Conservation (phyloP, 2,329 filamentous ascomycete species). For the Celoporthe dispersa region DNA sequence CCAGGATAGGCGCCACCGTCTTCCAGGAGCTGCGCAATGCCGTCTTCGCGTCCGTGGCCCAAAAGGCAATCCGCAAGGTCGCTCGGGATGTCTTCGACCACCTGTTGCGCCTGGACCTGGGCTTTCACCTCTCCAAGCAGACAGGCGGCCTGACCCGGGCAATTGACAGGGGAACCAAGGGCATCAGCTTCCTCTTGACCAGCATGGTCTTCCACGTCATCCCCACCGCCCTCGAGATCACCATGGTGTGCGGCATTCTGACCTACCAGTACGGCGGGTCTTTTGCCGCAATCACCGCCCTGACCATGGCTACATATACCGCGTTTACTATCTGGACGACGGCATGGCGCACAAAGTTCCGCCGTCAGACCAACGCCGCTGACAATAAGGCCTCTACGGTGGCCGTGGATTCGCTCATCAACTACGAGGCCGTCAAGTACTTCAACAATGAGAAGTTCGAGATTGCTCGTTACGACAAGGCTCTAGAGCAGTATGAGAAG, state of each 20-base stretch:
- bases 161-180: slow-evolving; percentile 96
- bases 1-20: slow-evolving; percentile 83
- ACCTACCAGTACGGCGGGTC: slow-evolving; percentile 93
- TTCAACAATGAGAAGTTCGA: slow-evolving; percentile 99
- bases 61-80: slow-evolving; percentile 92
- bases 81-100: slow-evolving; percentile 93
- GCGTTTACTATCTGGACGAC: slow-evolving; percentile 98
- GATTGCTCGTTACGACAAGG: slow-evolving; percentile 85
- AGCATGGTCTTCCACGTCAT: slow-evolving; percentile 99
- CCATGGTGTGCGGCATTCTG: slow-evolving; percentile 93
- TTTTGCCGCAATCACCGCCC: slow-evolving; percentile 87
- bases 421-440: slow-evolving; percentile 99
- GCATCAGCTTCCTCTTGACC: slow-evolving; percentile 94
- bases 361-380: slow-evolving; percentile 91
- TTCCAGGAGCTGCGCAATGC: slow-evolving; percentile 96
- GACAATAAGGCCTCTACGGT: slow-evolving; percentile 96
- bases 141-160: slow-evolving; percentile 92
- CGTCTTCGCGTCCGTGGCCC: slow-evolving; percentile 93
- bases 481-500: slow-evolving; percentile 83
- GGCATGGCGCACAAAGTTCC: slow-evolving; percentile 95
- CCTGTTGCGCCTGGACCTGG: slow-evolving; percentile 83
- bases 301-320: slow-evolving; percentile 92
- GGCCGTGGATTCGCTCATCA: slow-evolving; percentile 94
- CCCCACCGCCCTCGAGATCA: slow-evolving; percentile 90
- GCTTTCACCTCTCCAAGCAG: slow-evolving; percentile 92